A percentile compares a stretch with the other conserved stretches of the same genome.
phyloP scores from a whole-genome alignment of 2,329 filamentous ascomycete genomes.

The Didymella pinodella region DNA sequence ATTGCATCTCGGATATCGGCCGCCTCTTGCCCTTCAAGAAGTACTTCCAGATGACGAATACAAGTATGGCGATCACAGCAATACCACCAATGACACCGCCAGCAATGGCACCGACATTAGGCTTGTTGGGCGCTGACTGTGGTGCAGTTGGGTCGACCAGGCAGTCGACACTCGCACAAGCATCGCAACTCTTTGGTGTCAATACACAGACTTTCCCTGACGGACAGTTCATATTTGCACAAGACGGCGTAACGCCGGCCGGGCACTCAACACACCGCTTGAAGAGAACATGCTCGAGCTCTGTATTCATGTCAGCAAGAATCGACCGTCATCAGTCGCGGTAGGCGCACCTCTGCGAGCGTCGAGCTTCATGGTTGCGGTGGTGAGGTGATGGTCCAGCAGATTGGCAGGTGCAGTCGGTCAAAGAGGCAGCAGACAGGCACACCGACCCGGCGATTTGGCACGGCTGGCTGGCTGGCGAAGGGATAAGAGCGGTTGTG shows the following conservation, averaged over 20 bases:
- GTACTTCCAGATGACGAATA: conserved; percentile 87
- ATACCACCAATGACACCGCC: conserved; percentile 91
- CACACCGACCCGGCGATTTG: conserved; percentile 11
- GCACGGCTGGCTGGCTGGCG: conserved; percentile 9
- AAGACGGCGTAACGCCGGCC: conserved; percentile 57
- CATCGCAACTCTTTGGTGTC: conserved; percentile 65
- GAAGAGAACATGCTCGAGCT: conserved; percentile 55
- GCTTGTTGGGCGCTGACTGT: conserved; percentile 44
- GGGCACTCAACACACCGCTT: conserved; percentile 68
- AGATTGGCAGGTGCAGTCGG: conserved; percentile 7
- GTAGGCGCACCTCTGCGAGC: conserved; percentile 20
- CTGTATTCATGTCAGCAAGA: conserved; percentile 32
- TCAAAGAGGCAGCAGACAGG: conserved; percentile 10
- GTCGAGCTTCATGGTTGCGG: conserved; percentile 17
- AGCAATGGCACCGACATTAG: conserved; percentile 84
- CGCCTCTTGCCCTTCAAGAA: conserved; percentile 81
- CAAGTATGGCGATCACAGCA: conserved; percentile 73
- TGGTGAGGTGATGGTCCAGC: conserved; percentile 9
- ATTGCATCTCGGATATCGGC: conserved; percentile 65
- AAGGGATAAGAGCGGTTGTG: conserved; percentile 15
- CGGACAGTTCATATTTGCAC: conserved; percentile 63
- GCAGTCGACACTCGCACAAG: conserved; percentile 67
- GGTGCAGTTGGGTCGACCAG: conserved; percentile 50
- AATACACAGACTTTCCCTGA: conserved; percentile 66
- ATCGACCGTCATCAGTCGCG: background rate